Percentiles rank a stretch among this genome's conserved stretches.
Conservation (phyloP, 2,329 filamentous ascomycete genomes). For the Trichoderma atroviride region DNA sequence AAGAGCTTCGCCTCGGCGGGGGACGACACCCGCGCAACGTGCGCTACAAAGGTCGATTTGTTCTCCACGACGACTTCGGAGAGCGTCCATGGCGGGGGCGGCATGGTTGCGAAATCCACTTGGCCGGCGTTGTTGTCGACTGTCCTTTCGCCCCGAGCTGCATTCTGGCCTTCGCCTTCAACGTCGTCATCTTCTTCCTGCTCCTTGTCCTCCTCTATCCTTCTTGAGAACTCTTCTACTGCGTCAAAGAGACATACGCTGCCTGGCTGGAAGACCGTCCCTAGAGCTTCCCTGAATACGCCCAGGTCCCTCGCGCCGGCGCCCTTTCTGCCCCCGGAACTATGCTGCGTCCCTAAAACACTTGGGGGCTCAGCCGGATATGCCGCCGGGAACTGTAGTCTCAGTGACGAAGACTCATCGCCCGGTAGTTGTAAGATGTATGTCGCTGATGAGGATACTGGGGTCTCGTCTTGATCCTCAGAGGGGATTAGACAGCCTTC, state of each 20-base stretch:
- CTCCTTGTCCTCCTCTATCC: constrained; percentile 39
- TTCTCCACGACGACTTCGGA: constrained; percentile 77
- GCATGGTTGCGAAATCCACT: constrained; percentile 34
- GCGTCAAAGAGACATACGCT: constrained; percentile 88
- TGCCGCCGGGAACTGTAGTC: constrained; percentile 66
- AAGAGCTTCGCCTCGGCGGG: constrained; percentile 71
- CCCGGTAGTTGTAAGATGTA: constrained; percentile 70
- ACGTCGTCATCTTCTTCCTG: constrained; percentile 30
- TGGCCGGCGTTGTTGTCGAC: constrained; percentile 24
- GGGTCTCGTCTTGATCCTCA: constrained; percentile 35
- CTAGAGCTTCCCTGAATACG: constrained; percentile 67
- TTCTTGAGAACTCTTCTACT: constrained; percentile 70
- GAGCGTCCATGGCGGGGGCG: constrained; percentile 66
- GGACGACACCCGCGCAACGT: constrained; percentile 69
- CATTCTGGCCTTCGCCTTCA: constrained; percentile 23
- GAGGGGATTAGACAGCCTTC: constrained; percentile 60
- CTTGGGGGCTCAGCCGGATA: constrained; percentile 77
- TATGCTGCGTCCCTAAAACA: constrained; percentile 79
- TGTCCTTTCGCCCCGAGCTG: constrained; percentile 27
- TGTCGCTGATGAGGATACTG: constrained; percentile 8
- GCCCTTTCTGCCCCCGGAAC: constrained; percentile 71
- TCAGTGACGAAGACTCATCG: constrained; percentile 59
- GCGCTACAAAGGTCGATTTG: constrained; percentile 85
- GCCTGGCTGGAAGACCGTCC: constrained; percentile 69
- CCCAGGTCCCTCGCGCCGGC: constrained; percentile 72